phyloP scores from a whole-genome alignment of 2,329 filamentous ascomycete genomes.

The Pseudogymnoascus sp. region DNA sequence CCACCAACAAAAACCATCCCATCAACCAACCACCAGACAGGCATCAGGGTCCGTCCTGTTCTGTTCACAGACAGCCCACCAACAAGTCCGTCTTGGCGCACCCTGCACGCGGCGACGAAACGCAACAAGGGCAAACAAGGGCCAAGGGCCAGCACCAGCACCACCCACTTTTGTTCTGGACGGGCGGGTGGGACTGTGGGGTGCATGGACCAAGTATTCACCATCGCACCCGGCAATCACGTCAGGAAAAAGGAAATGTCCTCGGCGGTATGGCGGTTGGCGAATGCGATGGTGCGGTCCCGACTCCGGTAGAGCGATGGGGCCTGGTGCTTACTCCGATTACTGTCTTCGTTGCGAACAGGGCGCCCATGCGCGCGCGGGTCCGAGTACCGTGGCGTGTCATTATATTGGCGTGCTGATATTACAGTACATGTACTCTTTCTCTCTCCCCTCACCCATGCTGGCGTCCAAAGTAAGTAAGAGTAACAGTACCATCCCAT shows the following conservation, averaged over 20 bases:
- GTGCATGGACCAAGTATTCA: slow-evolving; percentile 1
- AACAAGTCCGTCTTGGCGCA: neutral
- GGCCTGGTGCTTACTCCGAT: neutral
- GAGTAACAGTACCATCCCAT: neutral
- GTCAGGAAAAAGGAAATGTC: neutral
- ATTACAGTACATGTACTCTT: neutral
- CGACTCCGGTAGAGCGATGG: no score
- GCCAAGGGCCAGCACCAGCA: neutral
- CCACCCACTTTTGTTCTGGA: neutral
- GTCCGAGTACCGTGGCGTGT: neutral
- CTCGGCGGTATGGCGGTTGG: neutral
- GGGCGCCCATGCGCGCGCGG: neutral
- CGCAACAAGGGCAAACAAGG: neutral
- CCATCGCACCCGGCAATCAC: neutral
- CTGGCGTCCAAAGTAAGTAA: no score
- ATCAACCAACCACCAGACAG: neutral
- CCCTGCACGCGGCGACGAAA: neutral
- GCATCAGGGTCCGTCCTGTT: neutral
- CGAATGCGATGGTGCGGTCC: no score
- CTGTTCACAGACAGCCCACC: neutral
- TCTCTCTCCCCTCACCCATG: no score
- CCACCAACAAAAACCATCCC: neutral
- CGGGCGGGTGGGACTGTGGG: neutral
- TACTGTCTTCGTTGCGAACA: neutral
- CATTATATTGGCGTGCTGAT: neutral